phyloP scores from a whole-genome alignment of 163 green algal genomes.

The Chlamydomonas reinhardtii region DNA sequence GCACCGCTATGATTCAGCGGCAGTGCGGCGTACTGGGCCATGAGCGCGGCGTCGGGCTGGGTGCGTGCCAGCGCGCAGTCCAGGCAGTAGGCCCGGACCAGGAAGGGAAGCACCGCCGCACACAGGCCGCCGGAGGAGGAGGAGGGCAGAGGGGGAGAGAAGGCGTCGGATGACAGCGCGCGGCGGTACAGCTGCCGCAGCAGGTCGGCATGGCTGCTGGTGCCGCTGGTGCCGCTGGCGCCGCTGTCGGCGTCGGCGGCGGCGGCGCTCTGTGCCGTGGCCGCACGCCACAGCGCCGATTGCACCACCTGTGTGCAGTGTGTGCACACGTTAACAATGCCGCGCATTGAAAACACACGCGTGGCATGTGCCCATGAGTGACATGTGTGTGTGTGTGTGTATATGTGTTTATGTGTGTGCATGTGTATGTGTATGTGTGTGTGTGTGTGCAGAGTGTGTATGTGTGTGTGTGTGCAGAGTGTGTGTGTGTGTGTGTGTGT shows the following conservation, averaged over 20 bases:
- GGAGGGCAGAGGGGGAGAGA: too few relatives aligned
- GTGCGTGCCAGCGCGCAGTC: slow-evolving; percentile 23
- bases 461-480: too few relatives aligned
- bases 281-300: not conserved
- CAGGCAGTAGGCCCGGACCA: slow-evolving; percentile 49
- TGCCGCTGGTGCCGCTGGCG: not conserved
- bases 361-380: too few relatives aligned
- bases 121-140: too few relatives aligned
- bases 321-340: too few relatives aligned
- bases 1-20: not conserved
- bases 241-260: not conserved
- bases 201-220: not conserved
- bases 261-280: not conserved
- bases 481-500: too few relatives aligned
- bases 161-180: not conserved
- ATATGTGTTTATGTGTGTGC: too few relatives aligned
- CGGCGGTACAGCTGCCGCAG: not conserved
- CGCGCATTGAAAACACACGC: too few relatives aligned
- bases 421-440: too few relatives aligned
- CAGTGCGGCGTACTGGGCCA: slow-evolving; percentile 29
- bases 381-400: too few relatives aligned
- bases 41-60: slow-evolving; percentile 11
- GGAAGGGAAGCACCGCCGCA: slow-evolving; percentile 44
- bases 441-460: too few relatives aligned
- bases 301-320: not conserved